These are phyloP conservation scores for Hericium rajendrae DNA, from an alignment of 768 basidiomycete genomes.

Conservation along the genomic window DNA sequence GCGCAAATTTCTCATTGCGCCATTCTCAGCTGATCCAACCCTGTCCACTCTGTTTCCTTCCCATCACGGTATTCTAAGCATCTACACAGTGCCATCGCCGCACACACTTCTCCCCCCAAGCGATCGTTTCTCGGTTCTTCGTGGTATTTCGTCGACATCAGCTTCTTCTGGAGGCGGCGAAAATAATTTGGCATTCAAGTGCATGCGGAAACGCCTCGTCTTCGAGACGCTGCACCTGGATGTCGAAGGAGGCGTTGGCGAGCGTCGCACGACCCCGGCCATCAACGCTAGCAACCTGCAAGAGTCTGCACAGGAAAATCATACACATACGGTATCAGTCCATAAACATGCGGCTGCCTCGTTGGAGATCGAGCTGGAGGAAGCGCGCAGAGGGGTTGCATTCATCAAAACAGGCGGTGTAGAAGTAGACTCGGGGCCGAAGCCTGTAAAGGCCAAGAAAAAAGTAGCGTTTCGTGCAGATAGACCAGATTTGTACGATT, in stretches of 20 bases:
- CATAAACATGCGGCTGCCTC: conserved; percentile 2
- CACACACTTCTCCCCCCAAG: conserved; percentile 70
- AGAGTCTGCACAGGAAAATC: conserved; percentile 7
- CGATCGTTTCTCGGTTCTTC: conserved; percentile 72
- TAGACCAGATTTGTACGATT: conserved; percentile 65
- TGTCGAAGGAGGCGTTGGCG: conserved; percentile 75
- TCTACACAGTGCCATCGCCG: conserved; percentile 67
- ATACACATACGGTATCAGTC: conserved; percentile 9
- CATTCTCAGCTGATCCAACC: conserved; percentile 58
- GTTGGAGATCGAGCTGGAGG: conserved; percentile 38
- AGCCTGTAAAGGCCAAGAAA: conserved; percentile 51
- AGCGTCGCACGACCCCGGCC: conserved; percentile 55
- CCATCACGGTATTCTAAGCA: conserved; percentile 77
- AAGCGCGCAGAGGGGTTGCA: conserved; percentile 5
- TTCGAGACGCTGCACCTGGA: conserved; percentile 89
- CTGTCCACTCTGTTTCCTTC: conserved; percentile 66
- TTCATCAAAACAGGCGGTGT: conserved; percentile 5
- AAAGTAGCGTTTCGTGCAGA: conserved; percentile 62
- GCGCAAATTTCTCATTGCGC: background rate
- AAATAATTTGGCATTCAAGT: conserved; percentile 93
- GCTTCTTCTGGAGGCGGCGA: conserved; percentile 60
- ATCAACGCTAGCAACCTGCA: conserved; percentile 17
- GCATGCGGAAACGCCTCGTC: conserved; percentile 77
- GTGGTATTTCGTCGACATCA: conserved; percentile 60
- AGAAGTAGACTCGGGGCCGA: conserved; percentile 20